Evolutionary conservation across 1,284 basidiomycete species (phyloP).

Genomic region (Puccinia polysora): DNA sequence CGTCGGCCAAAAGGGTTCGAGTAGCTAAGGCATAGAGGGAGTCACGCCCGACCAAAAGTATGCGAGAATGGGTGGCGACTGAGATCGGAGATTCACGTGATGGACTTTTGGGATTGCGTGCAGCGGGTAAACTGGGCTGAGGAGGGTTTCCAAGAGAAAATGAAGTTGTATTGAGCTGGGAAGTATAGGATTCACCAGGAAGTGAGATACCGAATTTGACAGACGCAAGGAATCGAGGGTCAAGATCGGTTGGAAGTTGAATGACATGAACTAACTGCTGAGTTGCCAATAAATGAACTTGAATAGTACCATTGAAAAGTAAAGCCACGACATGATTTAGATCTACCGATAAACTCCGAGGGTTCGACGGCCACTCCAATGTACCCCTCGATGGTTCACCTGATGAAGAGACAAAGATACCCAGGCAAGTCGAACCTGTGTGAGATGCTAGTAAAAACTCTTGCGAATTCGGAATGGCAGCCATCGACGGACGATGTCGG

Average conservation of each 20-base stretch:
- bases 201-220: slow-evolving; percentile 36
- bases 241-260: slow-evolving; percentile 22
- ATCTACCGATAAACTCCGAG: slow-evolving; percentile 25
- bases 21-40: slow-evolving; percentile 66
- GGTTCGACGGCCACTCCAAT: slow-evolving; percentile 40
- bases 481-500: slow-evolving; percentile 42
- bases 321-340: slow-evolving; percentile 29
- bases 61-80: slow-evolving; percentile 5
- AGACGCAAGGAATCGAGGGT: slow-evolving; percentile 26
- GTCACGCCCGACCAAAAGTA: slow-evolving; percentile 61
- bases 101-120: not conserved
- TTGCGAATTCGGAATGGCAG: slow-evolving; percentile 33
- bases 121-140: not conserved
- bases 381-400: slow-evolving; percentile 41
- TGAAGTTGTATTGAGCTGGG: slow-evolving; percentile 8
- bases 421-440: slow-evolving; percentile 38
- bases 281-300: slow-evolving; percentile 27
- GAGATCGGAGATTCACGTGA: not conserved
- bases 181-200: slow-evolving; percentile 25
- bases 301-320: slow-evolving; percentile 37
- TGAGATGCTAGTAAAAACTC: slow-evolving; percentile 41
- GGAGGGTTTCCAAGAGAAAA: not conserved
- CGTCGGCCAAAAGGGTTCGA: slow-evolving; percentile 67
- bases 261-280: slow-evolving; percentile 37
- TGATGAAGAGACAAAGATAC: slow-evolving; percentile 40